Percentiles rank a stretch among this genome's conserved stretches.
Conservation (phyloP, 73 alveolate genomes). For the Paramecium biaurelia region DNA sequence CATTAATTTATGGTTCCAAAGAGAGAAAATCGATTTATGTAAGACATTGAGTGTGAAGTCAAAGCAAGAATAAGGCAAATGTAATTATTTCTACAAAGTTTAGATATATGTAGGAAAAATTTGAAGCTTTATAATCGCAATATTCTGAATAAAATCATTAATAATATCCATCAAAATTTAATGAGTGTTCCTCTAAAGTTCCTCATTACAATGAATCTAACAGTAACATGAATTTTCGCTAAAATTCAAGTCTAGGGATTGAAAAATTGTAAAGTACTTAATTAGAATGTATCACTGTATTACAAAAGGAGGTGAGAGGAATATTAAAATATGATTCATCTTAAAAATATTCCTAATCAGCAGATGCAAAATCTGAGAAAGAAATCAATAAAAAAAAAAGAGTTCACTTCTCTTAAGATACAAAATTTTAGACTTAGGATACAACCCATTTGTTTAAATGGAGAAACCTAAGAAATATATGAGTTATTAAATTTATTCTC, state of each 20-base stretch:
- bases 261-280: not conserved
- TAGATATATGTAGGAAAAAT: not conserved
- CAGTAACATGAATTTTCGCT: not conserved
- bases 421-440: not conserved
- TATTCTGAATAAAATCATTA: not conserved
- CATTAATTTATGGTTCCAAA: not conserved
- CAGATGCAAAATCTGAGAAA: not conserved
- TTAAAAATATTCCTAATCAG: not conserved
- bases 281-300: not conserved
- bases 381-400: not conserved
- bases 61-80: not conserved
- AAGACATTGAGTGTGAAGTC: slow-evolving; percentile 1
- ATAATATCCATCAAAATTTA: not conserved
- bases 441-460: not conserved
- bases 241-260: not conserved
- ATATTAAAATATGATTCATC: not conserved
- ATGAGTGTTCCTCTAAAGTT: not conserved
- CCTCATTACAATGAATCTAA: not conserved
- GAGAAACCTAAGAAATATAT: not conserved
- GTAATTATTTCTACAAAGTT: not conserved
- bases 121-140: not conserved
- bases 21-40: slow-evolving; percentile 6
- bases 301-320: not conserved
- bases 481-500: not conserved
- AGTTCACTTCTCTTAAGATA: slow-evolving; percentile 10